These are phyloP conservation scores for Elongisporangium anandrum DNA, from an alignment of 352 stramenopile genomes.

Conservation along the genomic window DNA sequence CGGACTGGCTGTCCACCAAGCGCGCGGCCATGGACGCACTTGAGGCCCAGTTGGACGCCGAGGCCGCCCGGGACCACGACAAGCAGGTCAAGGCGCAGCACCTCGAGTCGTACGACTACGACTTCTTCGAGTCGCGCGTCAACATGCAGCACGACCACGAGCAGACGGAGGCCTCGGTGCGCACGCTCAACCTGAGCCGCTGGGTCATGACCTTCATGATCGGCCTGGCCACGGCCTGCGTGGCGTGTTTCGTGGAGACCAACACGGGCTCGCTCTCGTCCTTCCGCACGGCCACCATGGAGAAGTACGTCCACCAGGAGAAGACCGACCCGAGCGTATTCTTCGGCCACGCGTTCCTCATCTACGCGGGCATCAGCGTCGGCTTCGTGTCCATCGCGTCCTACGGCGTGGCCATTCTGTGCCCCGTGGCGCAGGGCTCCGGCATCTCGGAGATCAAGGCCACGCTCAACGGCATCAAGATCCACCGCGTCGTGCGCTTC, in stretches of 20 bases:
- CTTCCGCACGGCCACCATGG: conserved; percentile 90
- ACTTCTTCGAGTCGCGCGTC: conserved; percentile 84
- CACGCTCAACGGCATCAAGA: conserved; percentile 97
- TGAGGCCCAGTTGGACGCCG: conserved; percentile 19
- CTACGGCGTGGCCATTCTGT: conserved; percentile 91
- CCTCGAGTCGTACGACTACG: conserved; percentile 83
- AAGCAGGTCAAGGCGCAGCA: conserved; percentile 83
- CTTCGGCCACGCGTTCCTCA: conserved; percentile 80
- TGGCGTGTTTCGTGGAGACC: conserved; percentile 93
- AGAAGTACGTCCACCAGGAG: conserved; percentile 65
- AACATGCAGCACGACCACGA: conserved; percentile 87
- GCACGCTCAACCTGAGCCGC: conserved; percentile 78
- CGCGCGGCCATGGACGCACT: conserved; percentile 4
- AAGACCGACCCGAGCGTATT: conserved; percentile 19
- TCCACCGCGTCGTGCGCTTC: conserved; percentile 93
- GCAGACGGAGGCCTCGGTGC: conserved; percentile 68
- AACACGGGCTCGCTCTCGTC: conserved; percentile 80
- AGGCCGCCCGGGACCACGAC: conserved; percentile 42
- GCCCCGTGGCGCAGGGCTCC: conserved; percentile 93
- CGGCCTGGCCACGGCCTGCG: conserved; percentile 89
- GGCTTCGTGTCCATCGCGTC: conserved; percentile 90
- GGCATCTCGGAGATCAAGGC: conserved; percentile 98
- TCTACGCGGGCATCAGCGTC: conserved; percentile 91
- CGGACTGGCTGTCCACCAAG: conserved; percentile 54
- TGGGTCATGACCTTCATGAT: conserved; percentile 96